These are phyloP conservation scores for Trichoderma virens DNA, from an alignment of 495 filamentous ascomycete genomes.

Conservation along the genomic window DNA sequence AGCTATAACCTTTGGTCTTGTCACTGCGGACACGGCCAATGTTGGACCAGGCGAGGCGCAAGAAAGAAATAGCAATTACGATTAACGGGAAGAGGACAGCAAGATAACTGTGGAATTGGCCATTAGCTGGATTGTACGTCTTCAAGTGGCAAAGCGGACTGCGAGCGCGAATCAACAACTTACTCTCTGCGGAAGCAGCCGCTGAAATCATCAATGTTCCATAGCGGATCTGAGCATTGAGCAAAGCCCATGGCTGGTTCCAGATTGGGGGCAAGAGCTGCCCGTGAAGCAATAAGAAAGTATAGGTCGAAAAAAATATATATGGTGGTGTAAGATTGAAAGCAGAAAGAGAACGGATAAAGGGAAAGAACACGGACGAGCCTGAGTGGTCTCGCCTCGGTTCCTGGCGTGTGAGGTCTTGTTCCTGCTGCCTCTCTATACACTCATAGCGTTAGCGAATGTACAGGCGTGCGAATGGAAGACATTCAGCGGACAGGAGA, in stretches of 20 bases:
- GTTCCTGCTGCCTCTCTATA: conserved; percentile 1
- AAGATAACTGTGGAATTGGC: conserved; percentile 57
- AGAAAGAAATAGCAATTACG: conserved; percentile 59
- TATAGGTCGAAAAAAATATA: neutral
- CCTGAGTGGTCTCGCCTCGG: neutral
- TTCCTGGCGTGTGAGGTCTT: neutral
- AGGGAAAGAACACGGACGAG: neutral
- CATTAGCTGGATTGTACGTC: neutral
- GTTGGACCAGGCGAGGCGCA: conserved; percentile 52
- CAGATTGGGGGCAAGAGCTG: neutral
- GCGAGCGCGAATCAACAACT: conserved; percentile 22
- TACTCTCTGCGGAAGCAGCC: conserved; percentile 85
- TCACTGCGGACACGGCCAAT: conserved; percentile 40
- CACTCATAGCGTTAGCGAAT: neutral
- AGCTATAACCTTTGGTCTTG: conserved; percentile 39
- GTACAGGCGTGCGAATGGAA: neutral
- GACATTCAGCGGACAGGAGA: neutral
- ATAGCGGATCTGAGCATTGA: conserved; percentile 71
- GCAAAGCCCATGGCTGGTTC: conserved; percentile 45
- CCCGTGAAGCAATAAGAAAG: neutral
- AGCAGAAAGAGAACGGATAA: neutral
- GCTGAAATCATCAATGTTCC: conserved; percentile 83
- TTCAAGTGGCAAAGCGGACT: too few species aligned
- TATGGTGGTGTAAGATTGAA: neutral
- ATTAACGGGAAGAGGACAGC: conserved; percentile 74